These are phyloP conservation scores for Yamadazyma spencermartinsiae DNA, from an alignment of 1,139 yeast species.

Conservation along the genomic window DNA sequence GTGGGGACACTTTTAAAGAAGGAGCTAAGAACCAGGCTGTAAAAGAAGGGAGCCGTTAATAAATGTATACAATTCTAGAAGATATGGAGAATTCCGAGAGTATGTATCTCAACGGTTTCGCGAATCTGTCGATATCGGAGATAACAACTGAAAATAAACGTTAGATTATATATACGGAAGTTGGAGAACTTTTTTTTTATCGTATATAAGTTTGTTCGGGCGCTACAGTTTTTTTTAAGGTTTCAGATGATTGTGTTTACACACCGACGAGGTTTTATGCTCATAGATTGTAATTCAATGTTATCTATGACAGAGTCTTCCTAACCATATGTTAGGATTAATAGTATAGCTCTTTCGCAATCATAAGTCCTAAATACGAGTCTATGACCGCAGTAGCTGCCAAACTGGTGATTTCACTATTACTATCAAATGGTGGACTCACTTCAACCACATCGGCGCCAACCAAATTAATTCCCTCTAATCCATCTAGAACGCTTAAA, in stretches of 20 bases:
- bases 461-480: slow-evolving; percentile 48
- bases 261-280: no score
- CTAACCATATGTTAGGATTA: neutral
- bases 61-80: no score
- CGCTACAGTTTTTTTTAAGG: no score
- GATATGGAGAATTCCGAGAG: neutral
- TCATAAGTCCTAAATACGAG: slow-evolving; percentile 48
- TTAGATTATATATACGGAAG: no score
- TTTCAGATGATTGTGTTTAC: no score
- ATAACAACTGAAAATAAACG: no score
- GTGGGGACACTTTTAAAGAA: neutral
- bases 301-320: no score
- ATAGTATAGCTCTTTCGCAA: slow-evolving; percentile 17
- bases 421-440: slow-evolving; percentile 53
- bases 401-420: slow-evolving; percentile 49
- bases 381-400: slow-evolving; percentile 58
- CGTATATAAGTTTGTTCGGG: no score
- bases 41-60: no score
- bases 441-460: slow-evolving; percentile 65
- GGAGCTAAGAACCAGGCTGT: neutral
- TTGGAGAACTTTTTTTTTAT: no score
- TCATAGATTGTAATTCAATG: no score
- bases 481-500: slow-evolving; percentile 46
- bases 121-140: no score
- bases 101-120: neutral